Percentiles rank a stretch among this genome's conserved stretches.
Conservation (phyloP, 805 yeast species). For the Starmerella khaoyaiensis region DNA sequence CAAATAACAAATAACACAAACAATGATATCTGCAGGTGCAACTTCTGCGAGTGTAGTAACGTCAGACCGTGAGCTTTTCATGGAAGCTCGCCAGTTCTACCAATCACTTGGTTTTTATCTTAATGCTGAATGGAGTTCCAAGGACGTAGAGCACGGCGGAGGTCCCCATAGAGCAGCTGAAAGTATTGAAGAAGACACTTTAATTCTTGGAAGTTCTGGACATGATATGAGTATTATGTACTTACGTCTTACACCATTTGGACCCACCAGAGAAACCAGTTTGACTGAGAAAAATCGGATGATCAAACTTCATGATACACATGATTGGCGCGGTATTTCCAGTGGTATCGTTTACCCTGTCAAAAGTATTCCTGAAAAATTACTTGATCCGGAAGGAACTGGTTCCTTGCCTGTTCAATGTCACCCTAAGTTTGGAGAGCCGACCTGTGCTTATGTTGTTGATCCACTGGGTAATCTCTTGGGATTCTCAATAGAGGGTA, state of each 20-base stretch:
- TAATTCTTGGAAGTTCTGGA: slow-evolving; percentile 20
- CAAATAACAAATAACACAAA: too few relatives aligned
- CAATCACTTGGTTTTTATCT: slow-evolving; percentile 33
- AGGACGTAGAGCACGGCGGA: slow-evolving; percentile 17
- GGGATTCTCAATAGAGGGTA: slow-evolving; percentile 48
- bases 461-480: slow-evolving; percentile 77
- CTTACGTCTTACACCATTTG: slow-evolving; percentile 22
- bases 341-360: slow-evolving; percentile 38
- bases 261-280: slow-evolving; percentile 21
- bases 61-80: slow-evolving; percentile 33
- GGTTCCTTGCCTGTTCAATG: slow-evolving; percentile 25
- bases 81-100: slow-evolving; percentile 46
- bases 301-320: slow-evolving; percentile 16
- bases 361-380: slow-evolving; percentile 29
- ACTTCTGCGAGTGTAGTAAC: slow-evolving; percentile 47
- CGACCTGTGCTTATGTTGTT: slow-evolving; percentile 58
- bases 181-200: slow-evolving; percentile 25
- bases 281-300: slow-evolving; percentile 18
- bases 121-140: slow-evolving; percentile 29
- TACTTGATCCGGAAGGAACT: slow-evolving; percentile 22
- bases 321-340: slow-evolving; percentile 41
- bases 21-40: slow-evolving; percentile 40
- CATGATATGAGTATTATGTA: slow-evolving; percentile 25
- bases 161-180: slow-evolving; percentile 20
- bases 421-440: slow-evolving; percentile 59